phyloP scores from a whole-genome alignment of 2,329 filamentous ascomycete genomes.

The Berkeleyomyces rouxiae region DNA sequence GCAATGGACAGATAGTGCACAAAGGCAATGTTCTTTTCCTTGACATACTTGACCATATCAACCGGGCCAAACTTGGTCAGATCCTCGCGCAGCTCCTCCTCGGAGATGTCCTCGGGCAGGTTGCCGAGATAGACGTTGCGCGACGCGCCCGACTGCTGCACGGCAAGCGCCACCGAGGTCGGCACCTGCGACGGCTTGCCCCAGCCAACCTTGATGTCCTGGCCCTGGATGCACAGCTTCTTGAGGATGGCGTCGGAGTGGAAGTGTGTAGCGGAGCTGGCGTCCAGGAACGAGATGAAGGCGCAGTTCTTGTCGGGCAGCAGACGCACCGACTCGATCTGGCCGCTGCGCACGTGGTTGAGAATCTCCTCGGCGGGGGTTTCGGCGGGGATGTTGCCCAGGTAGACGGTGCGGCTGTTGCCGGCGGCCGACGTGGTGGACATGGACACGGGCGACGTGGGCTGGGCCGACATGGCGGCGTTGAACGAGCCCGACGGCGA shows the following conservation, averaged over 20 bases:
- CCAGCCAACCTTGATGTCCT: slow-evolving; percentile 99
- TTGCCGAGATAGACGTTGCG: slow-evolving; percentile 96
- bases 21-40: slow-evolving; percentile 95
- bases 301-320: slow-evolving; percentile 98
- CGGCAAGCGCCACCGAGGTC: slow-evolving; percentile 89
- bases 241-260: slow-evolving; percentile 99
- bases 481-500: slow-evolving; percentile 68
- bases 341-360: slow-evolving; percentile 86
- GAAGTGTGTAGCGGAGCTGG: slow-evolving; percentile 94
- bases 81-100: slow-evolving; percentile 87
- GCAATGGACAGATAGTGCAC: slow-evolving; percentile 95
- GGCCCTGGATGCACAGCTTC: slow-evolving; percentile 94
- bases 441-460: slow-evolving; percentile 60
- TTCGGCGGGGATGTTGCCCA: slow-evolving; percentile 97
- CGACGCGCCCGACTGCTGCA: slow-evolving; percentile 92
- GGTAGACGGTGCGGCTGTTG: slow-evolving; percentile 89
- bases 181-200: slow-evolving; percentile 96
- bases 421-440: slow-evolving; percentile 68
- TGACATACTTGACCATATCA: slow-evolving; percentile 93
- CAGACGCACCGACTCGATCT: slow-evolving; percentile 96
- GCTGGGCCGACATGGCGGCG: slow-evolving; percentile 36
- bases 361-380: slow-evolving; percentile 93
- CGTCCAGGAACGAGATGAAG: slow-evolving; percentile 97
- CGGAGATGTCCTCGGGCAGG: slow-evolving; percentile 71
- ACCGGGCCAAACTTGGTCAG: slow-evolving; percentile 92